Conservation (phyloP, 345 rosid genomes). For the Salix caprea region DNA sequence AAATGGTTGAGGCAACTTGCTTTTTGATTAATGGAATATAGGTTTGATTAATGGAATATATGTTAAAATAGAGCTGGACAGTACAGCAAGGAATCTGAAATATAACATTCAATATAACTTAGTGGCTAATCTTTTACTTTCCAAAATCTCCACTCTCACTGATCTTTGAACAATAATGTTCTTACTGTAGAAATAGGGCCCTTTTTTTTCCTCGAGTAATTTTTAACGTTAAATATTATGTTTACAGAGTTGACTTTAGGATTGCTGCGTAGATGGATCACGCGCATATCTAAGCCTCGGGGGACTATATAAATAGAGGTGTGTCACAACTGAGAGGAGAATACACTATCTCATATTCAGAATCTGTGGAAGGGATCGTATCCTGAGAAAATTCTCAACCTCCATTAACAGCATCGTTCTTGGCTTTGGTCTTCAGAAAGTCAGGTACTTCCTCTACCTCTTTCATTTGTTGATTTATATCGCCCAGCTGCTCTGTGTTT, state of each 20-base stretch:
- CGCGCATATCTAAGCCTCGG: neutral
- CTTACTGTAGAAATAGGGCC: neutral
- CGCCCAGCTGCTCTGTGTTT: neutral
- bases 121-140: neutral
- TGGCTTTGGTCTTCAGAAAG: constrained; percentile 4
- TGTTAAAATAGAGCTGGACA: neutral
- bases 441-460: neutral
- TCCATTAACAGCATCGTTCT: neutral
- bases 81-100: neutral
- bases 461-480: neutral
- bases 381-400: neutral
- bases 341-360: neutral
- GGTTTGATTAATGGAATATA: neutral
- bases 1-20: neutral
- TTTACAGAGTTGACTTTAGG: neutral
- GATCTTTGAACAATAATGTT: neutral
- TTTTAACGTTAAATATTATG: neutral
- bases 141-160: neutral
- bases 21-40: neutral
- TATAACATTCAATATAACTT: neutral
- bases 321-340: neutral
- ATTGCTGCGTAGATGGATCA: neutral
- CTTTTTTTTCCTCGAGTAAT: neutral
- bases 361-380: neutral
- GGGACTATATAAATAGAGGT: neutral